Percentiles rank a stretch among this genome's conserved stretches.
These are phyloP conservation scores for Earliella scabrosa DNA, from an alignment of 1,284 basidiomycete genomes.

Conservation along the genomic window DNA sequence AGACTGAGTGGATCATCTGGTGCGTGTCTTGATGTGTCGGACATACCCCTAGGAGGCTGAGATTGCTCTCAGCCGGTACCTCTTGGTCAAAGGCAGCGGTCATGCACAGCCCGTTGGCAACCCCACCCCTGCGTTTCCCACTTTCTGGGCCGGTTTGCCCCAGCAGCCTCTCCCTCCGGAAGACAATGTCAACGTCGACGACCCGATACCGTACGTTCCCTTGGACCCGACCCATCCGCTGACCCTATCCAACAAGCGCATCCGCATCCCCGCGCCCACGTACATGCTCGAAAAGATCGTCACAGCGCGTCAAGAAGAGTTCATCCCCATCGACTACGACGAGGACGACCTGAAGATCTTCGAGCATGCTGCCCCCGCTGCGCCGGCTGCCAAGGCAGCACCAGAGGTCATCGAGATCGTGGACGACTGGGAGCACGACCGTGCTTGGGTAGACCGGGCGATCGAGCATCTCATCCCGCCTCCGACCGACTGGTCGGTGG, in stretches of 20 bases:
- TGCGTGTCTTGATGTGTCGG: too few relatives aligned
- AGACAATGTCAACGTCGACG: neutral
- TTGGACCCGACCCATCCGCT: conserved; percentile 41
- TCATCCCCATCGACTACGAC: conserved; percentile 45
- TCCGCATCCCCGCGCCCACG: conserved; percentile 59
- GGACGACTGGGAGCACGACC: conserved; percentile 59
- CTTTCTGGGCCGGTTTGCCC: too few relatives aligned
- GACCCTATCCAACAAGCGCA: conserved; percentile 28
- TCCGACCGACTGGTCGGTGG: conserved; percentile 51
- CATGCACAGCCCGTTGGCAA: neutral
- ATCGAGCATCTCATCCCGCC: conserved; percentile 54
- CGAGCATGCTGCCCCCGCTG: neutral
- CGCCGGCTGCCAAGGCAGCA: neutral
- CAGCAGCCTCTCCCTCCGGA: neutral
- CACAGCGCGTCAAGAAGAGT: conserved; percentile 42
- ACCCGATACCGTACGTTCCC: conserved; percentile 44
- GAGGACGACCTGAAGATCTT: conserved; percentile 54
- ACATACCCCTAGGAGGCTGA: too few relatives aligned
- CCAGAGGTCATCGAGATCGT: conserved; percentile 3
- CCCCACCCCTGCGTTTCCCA: neutral
- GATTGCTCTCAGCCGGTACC: conserved; percentile 59
- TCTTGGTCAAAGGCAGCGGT: conserved; percentile 49
- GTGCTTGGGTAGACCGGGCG: conserved; percentile 48
- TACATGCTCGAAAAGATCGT: conserved; percentile 53
- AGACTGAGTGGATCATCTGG: conserved; percentile 71